phyloP scores from a whole-genome alignment of 345 rosid species.

The Camelina neglecta region DNA sequence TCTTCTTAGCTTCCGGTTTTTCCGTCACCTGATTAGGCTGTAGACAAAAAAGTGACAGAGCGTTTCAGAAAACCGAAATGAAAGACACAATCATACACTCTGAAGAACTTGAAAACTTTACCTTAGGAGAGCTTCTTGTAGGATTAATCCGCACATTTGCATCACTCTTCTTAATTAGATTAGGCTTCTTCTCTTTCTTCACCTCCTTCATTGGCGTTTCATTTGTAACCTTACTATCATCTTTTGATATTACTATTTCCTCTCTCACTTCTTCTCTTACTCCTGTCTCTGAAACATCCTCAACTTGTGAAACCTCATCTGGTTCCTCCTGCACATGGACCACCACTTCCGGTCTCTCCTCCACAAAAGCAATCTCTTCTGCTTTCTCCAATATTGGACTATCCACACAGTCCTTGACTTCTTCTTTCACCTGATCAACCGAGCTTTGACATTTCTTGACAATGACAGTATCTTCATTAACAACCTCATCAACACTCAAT shows the following conservation, averaged over 20 bases:
- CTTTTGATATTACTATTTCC: constrained; percentile 15
- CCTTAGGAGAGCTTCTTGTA: constrained; percentile 59
- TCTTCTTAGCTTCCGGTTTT: constrained; percentile 29
- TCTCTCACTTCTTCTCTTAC: constrained; percentile 40
- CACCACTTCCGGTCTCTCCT: constrained; percentile 13
- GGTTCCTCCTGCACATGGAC: constrained; percentile 18
- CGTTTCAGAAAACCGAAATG: background rate
- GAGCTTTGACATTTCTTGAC: constrained; percentile 50
- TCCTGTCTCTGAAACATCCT: constrained; percentile 29
- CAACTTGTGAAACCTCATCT: constrained; percentile 20
- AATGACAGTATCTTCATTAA: constrained; percentile 48
- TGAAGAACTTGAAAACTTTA: constrained; percentile 37
- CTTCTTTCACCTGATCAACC: constrained; percentile 51
- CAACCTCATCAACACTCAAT: constrained; percentile 24
- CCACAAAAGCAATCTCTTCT: constrained; percentile 46
- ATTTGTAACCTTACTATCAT: constrained; percentile 31
- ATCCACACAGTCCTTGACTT: constrained; percentile 31
- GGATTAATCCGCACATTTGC: constrained; percentile 46
- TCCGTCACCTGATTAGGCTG: constrained; percentile 52
- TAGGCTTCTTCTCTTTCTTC: constrained; percentile 43
- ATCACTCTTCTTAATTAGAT: constrained; percentile 37
- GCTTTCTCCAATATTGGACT: constrained; percentile 22
- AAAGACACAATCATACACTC: constrained; percentile 5
- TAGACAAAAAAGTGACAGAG: constrained; percentile 5
- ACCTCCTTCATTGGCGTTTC: constrained; percentile 40